Evolutionary conservation across 2,329 filamentous ascomycete genomes (phyloP).

Genomic region (Aspergillus terreus): DNA sequence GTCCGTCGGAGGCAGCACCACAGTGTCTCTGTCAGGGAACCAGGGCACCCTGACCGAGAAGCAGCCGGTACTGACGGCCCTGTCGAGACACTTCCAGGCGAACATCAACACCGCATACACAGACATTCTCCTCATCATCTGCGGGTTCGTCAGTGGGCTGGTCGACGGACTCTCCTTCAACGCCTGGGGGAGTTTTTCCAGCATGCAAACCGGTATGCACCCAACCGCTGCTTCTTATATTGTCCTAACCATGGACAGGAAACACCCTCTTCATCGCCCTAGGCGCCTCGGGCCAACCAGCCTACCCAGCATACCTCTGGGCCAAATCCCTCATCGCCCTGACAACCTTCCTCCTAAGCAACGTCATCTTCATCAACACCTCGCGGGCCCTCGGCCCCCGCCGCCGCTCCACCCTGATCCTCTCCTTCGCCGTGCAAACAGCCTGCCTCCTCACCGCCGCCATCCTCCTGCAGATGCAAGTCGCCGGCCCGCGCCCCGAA

Average conservation of each 20-base stretch:
- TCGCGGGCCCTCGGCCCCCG: constrained; percentile 29
- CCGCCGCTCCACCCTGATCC: constrained; percentile 36
- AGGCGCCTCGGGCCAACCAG: constrained; percentile 39
- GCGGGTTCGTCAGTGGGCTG: constrained; percentile 37
- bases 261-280: constrained; percentile 44
- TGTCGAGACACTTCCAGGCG: constrained; percentile 18
- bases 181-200: constrained; percentile 41
- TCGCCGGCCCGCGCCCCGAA: constrained; percentile 30
- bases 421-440: constrained; percentile 39
- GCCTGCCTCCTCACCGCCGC: constrained; percentile 31
- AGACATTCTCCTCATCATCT: constrained; percentile 30
- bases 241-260: constrained; percentile 21
- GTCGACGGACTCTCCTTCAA: constrained; percentile 41
- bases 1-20: constrained; percentile 21
- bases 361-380: constrained; percentile 37
- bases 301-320: constrained; percentile 38
- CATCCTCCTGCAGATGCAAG: constrained; percentile 29
- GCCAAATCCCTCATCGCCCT: constrained; percentile 43
- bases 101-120: constrained; percentile 23
- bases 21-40: constrained; percentile 19
- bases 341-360: constrained; percentile 34
- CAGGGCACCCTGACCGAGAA: constrained; percentile 9
- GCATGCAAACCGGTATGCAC: constrained; percentile 40
- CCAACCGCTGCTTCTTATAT: background rate
- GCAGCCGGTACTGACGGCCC: constrained; percentile 8